Conservation (phyloP, 2,329 filamentous ascomycete species). For the Phaeosphaeria sp. region DNA sequence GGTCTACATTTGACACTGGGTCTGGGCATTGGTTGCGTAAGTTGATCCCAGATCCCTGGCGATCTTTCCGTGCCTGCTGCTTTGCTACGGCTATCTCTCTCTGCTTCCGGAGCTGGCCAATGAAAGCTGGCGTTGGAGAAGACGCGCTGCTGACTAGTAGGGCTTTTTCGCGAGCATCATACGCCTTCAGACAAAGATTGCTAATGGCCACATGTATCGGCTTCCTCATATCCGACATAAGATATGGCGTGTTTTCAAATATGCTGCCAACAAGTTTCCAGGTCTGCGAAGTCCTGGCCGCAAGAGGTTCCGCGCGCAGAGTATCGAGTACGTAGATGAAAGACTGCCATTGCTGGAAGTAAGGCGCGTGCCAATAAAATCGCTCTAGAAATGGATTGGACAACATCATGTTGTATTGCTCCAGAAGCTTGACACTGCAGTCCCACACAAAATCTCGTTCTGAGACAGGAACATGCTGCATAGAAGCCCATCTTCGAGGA, state of each 20-base stretch:
- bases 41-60: not conserved
- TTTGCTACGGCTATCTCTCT: not conserved
- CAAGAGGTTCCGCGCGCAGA: conserved; percentile 41
- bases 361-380: conserved; percentile 67
- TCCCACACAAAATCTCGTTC: conserved; percentile 40
- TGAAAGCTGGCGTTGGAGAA: not conserved
- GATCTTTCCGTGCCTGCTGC: not conserved
- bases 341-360: conserved; percentile 68
- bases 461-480: conserved; percentile 69
- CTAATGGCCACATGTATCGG: conserved; percentile 20
- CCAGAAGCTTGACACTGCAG: conserved; percentile 64
- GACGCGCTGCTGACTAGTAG: not conserved
- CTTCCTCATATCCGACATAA: conserved; percentile 15
- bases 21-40: not conserved
- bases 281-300: conserved; percentile 36
- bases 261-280: conserved; percentile 43
- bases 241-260: conserved; percentile 41
- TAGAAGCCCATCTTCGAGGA: conserved; percentile 63
- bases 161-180: conserved; percentile 5
- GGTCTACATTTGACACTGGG: not conserved
- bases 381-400: conserved; percentile 63
- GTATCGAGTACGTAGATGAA: conserved; percentile 61
- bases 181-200: conserved; percentile 23
- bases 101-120: not conserved
- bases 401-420: conserved; percentile 69